These are phyloP conservation scores for Mucor mucedo DNA, from an alignment of 371 early-diverging fungal species.

Conservation along the genomic window DNA sequence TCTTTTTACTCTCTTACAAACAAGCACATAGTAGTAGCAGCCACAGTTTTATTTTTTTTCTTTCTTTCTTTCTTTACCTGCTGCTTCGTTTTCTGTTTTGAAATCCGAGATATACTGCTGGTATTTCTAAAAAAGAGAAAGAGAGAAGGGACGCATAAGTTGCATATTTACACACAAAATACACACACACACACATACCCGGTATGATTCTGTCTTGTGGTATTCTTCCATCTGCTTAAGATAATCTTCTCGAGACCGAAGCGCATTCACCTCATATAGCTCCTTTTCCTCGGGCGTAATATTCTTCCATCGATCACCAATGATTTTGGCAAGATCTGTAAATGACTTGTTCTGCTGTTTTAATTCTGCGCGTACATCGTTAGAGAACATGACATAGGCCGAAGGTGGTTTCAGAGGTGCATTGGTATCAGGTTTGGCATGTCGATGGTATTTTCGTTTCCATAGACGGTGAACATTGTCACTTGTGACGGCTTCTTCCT, in stretches of 20 bases:
- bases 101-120: constrained; percentile 53
- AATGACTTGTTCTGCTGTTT: constrained; percentile 52
- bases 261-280: constrained; percentile 36
- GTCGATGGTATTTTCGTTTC: constrained; percentile 59
- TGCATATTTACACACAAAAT: background rate
- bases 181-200: constrained; percentile 16
- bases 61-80: too few species aligned
- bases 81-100: constrained; percentile 51
- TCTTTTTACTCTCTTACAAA: background rate
- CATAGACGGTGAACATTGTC: constrained; percentile 36
- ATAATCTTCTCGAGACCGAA: constrained; percentile 45
- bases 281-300: constrained; percentile 41
- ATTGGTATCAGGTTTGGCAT: constrained; percentile 57
- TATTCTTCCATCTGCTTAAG: constrained; percentile 39
- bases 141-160: background rate
- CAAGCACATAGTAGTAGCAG: too few species aligned
- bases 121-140: constrained; percentile 39
- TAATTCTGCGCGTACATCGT: constrained; percentile 51
- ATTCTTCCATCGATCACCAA: constrained; percentile 56
- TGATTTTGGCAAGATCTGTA: constrained; percentile 56
- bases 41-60: background rate
- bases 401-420: constrained; percentile 61
- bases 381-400: constrained; percentile 64
- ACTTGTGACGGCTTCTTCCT: constrained; percentile 46
- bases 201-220: constrained; percentile 45